Base-by-base conservation (phyloP, 371 early-diverging fungal species). In the Syncephalastrum sp. region DNA sequence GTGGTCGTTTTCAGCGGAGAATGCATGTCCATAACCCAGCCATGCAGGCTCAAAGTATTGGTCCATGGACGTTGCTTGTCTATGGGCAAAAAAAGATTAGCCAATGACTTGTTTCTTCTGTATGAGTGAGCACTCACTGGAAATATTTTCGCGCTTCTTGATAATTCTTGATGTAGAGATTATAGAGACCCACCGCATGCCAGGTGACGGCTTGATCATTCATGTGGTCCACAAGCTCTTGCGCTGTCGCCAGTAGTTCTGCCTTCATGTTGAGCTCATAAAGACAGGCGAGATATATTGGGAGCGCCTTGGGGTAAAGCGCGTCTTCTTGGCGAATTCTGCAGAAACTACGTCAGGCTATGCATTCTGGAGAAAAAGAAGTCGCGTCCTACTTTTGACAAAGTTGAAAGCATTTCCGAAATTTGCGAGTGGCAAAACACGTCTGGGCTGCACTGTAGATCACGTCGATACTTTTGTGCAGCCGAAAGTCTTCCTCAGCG, bases 11-110 rank as follows among this genome's bases (percentile, higher is more conserved):
- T 89, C 90, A 8, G 74, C 65, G 3, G 90, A 82, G 67, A 89
- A 89, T n/a, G 90, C 73, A 67, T 92, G 92, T 0, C 85, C 94
- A 59, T 82, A 87, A 4, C 88, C 92, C 19, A 94, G 60, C 93
- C 92, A 92, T 1, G 85, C 86, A 3, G 82, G 78, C 0, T 82
- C 86, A 72, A 83, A 89, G 42, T 72, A 65, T 4, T 74, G 70
- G 59, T 90, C 86, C 48, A 88, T 74, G 0, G 70, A 62, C 0
- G 87, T 74, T 1, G 89, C 74, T 60, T 85, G 82, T 47, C 78
- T 77, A 71, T 56, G 50, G 6, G 16, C 15, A 4, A 61, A 38
- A 38, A 16, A 43, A 27, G 21, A 21, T 21, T 0, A 0, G 21
- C 56, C 5, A 52, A 14, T 2, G 5, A 1, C 7, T 33, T 10